A percentile compares a stretch with the other conserved stretches of the same genome.
phyloP scores from a whole-genome alignment of 305 asterid genomes.

The Fraxinus nigra region DNA sequence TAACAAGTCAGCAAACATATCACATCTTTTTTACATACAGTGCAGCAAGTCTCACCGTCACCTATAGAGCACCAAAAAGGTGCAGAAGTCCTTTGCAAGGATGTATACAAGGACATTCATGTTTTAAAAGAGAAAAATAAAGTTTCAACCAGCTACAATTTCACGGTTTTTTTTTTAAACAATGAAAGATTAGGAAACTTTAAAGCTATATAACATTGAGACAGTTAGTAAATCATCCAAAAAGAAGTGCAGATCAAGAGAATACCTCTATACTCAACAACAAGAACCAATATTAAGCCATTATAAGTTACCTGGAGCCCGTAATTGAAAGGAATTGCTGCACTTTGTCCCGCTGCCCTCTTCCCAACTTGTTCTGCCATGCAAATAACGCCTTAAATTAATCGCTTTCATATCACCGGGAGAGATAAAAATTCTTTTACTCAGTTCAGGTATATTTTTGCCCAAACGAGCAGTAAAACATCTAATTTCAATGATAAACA shows the following conservation, averaged over 20 bases:
- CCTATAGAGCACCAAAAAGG: not conserved
- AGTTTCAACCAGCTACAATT: not conserved
- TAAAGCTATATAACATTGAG: not conserved
- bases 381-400: slow-evolving; percentile 22
- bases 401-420: not conserved
- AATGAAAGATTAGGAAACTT: not conserved
- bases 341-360: slow-evolving; percentile 90
- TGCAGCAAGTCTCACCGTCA: not conserved
- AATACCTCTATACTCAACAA: not conserved
- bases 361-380: slow-evolving; percentile 79
- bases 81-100: slow-evolving; percentile 4
- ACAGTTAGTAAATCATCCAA: not conserved
- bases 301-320: slow-evolving; percentile 61
- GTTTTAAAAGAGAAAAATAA: not conserved
- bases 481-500: not conserved
- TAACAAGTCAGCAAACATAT: not conserved
- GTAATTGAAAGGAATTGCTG: slow-evolving; percentile 92
- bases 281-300: not conserved
- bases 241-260: slow-evolving; percentile 4
- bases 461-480: not conserved
- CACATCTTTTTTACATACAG: not conserved
- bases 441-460: not conserved
- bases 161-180: not conserved
- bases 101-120: not conserved
- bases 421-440: not conserved